These are phyloP conservation scores for Trypanosoma boissoni DNA, from an alignment of 208 protist species.

Conservation along the genomic window DNA sequence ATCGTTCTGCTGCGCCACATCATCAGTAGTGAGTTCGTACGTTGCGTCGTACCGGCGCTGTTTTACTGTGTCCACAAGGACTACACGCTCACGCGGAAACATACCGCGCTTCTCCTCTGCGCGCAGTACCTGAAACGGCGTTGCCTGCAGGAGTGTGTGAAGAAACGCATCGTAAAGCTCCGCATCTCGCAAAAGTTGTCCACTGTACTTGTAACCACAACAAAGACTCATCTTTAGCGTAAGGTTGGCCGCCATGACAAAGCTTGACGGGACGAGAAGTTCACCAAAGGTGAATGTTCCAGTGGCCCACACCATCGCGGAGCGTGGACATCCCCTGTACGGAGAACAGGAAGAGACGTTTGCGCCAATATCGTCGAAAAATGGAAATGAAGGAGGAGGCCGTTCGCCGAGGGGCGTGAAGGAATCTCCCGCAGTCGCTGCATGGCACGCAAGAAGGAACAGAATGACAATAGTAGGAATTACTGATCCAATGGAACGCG, in stretches of 20 bases:
- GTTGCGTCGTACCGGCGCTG: constrained; percentile 33
- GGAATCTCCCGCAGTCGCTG: too few species aligned
- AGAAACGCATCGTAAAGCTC: constrained; percentile 74
- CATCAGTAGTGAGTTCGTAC: constrained; percentile 34
- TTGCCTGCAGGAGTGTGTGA: constrained; percentile 61
- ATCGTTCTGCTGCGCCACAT: constrained; percentile 44
- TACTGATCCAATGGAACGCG: too few species aligned
- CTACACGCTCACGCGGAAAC: constrained; percentile 50
- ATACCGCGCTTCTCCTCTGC: constrained; percentile 52
- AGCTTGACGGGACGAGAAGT: constrained; percentile 63
- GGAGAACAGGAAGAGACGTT: constrained; percentile 31
- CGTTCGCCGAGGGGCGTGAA: background rate
- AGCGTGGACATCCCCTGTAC: constrained; percentile 61
- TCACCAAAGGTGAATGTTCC: constrained; percentile 56
- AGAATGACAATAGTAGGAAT: too few species aligned
- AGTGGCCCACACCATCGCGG: constrained; percentile 80
- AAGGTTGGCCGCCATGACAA: constrained; percentile 45
- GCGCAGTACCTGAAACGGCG: constrained; percentile 74
- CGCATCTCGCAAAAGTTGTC: constrained; percentile 46
- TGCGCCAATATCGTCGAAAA: background rate
- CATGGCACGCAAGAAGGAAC: too few species aligned
- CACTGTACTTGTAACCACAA: constrained; percentile 77
- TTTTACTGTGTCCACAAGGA: constrained; percentile 39
- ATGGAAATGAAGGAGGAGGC: background rate
- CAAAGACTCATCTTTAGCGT: constrained; percentile 77